Evolutionary conservation across 768 basidiomycete species (phyloP), one percentile per base, ranked within the genome.

Genomic region (Boletus rufocinnamomeus): DNA sequence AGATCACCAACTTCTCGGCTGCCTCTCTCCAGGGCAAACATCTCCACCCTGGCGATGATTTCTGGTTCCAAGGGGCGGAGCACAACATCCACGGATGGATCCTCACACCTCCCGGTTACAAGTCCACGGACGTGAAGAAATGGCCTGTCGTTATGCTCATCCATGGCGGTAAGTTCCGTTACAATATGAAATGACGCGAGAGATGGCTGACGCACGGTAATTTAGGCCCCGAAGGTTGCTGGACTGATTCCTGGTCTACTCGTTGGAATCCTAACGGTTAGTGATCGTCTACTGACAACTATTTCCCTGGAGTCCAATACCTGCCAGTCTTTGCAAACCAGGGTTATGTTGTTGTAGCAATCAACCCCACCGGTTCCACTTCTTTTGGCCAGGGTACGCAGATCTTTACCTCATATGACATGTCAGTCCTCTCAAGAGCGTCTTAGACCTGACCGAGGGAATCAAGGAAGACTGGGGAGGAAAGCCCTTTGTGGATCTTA

Each of bases 301-400:
- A 21, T 35, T 40, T 43, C 34, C 23, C 2, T 9, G 37, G 16
- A 47, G 32, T 38, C 50, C 41, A 17, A 57, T 56, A 38, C 56
- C n/a, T 32, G 14, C 27, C 37, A 89, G 86, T 89, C 11, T 95
- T 93, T 64, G 84, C 93, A 13, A 84, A 86, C 65, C 90, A 93
- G 69, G 94, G 96, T 0, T 99, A 98, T 74, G 87, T 96, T 65
- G 83, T 85, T 13, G 80, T 97, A 41, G 80, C 88, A 32, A 87
- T 97, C 65, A 98, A 98, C 70, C 96, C 96, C 3, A 96, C 95
- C 0, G 96, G 96, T 10, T 91, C 89, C 30, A 98, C 96, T 4
- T 88, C 91, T 0, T 97, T 95, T 64, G 95, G 94, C 4, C 94
- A 96, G 82, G 80, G 91, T 86, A 66, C 34, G 59, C 41, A 32